Evolutionary conservation across 164 flowering plant species (phyloP).

Genomic region (Brasenia schreberi): DNA sequence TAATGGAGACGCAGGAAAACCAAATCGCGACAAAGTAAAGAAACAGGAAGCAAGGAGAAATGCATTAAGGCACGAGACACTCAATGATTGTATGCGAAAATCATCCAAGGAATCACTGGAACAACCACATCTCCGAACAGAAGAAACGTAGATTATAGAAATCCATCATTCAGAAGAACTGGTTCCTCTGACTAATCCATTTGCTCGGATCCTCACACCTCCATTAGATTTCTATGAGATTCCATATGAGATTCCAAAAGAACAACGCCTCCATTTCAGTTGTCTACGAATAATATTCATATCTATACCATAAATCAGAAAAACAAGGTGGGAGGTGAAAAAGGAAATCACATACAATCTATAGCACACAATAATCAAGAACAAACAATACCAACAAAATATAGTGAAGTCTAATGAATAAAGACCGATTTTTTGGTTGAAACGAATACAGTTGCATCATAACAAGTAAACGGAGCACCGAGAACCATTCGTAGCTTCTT

Average conservation of each 20-base stretch:
- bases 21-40: not conserved
- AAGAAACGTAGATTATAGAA: not conserved
- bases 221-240: not conserved
- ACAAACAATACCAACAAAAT: not conserved
- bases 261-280: too few relatives aligned
- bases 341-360: too few relatives aligned
- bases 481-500: not conserved
- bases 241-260: not conserved
- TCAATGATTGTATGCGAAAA: not conserved
- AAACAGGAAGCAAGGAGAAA: not conserved
- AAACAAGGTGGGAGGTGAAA: too few relatives aligned
- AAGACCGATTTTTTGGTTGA: not conserved
- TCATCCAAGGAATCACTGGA: not conserved
- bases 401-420: too few relatives aligned
- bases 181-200: not conserved
- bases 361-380: not conserved
- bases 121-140: not conserved
- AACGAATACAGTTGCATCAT: not conserved
- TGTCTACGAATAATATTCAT: not conserved
- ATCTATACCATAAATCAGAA: not conserved
- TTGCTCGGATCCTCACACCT: not conserved
- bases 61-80: not conserved
- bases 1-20: too few relatives aligned
- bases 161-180: not conserved
- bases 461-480: not conserved